Percentiles rank a stretch among this genome's conserved stretches.
Evolutionary conservation across 139 green algal genomes (phyloP).

Genomic region (Asterochloris erici): DNA sequence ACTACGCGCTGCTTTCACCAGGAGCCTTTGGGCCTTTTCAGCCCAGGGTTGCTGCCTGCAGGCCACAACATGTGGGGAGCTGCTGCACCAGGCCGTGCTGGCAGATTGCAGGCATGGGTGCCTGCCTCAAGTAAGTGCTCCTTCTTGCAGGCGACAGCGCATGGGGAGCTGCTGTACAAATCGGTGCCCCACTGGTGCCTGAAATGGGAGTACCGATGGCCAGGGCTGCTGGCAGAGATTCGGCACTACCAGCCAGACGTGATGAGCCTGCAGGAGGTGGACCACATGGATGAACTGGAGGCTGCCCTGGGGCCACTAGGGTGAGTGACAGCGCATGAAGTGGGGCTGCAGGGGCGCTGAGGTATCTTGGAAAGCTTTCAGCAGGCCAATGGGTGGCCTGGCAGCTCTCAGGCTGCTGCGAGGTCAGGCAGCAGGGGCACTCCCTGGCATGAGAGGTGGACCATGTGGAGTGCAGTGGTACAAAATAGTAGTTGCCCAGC

Average conservation of each 20-base stretch:
- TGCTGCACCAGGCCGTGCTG: no score
- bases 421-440: no score
- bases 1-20: no score
- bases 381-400: no score
- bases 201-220: conserved; percentile 42
- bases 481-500: no score
- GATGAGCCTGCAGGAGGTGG: conserved; percentile 79
- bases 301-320: conserved; percentile 42
- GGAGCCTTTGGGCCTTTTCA: no score
- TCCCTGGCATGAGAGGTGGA: no score
- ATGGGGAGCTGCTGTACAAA: conserved; percentile 59
- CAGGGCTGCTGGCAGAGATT: conserved; percentile 46
- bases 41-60: no score
- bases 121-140: background rate
- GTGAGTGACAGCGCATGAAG: conserved; percentile 18
- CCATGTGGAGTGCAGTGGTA: no score
- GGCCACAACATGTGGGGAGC: no score
- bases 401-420: no score
- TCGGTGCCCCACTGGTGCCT: conserved; percentile 39
- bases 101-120: background rate
- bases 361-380: background rate
- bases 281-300: conserved; percentile 57
- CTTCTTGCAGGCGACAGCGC: conserved; percentile 47
- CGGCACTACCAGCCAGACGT: conserved; percentile 53
- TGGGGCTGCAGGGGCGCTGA: no score